phyloP scores from a whole-genome alignment of 768 basidiomycete species.

The Mycena indigotica region DNA sequence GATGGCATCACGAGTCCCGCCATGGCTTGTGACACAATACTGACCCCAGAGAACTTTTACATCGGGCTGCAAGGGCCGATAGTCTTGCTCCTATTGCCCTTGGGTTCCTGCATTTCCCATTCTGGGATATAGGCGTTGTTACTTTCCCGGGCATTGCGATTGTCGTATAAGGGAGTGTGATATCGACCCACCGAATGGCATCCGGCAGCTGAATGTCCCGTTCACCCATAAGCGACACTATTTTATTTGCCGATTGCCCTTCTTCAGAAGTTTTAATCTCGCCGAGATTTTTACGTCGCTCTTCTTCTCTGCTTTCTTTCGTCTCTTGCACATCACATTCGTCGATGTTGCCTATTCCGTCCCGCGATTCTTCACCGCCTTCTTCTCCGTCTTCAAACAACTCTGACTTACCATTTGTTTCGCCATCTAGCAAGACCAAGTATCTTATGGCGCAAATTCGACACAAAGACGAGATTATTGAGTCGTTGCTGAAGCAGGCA shows the following conservation, averaged over 20 bases:
- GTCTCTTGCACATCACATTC: background rate
- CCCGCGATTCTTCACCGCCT: slow-evolving; percentile 30
- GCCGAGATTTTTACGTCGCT: background rate
- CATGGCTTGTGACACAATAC: background rate
- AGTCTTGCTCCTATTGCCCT: slow-evolving; percentile 2
- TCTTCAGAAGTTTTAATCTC: background rate
- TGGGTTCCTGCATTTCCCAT: slow-evolving; percentile 9
- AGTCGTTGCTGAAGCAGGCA: slow-evolving; percentile 81
- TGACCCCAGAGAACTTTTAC: too few species aligned
- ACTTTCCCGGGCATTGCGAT: background rate
- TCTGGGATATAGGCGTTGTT: slow-evolving; percentile 17
- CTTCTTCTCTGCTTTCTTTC: background rate
- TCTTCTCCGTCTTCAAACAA: slow-evolving; percentile 33
- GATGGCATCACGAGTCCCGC: background rate
- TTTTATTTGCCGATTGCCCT: too few species aligned
- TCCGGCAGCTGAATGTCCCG: background rate
- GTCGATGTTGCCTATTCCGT: slow-evolving; percentile 4
- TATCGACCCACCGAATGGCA: background rate
- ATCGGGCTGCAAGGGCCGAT: too few species aligned
- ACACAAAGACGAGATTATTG: slow-evolving; percentile 87
- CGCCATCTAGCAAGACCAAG: slow-evolving; percentile 71
- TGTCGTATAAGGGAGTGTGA: background rate
- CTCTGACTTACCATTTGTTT: slow-evolving; percentile 43
- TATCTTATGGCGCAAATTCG: slow-evolving; percentile 85
- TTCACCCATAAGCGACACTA: background rate